Evolutionary conservation across 2,329 filamentous ascomycete species (phyloP).

Genomic region (Colletotrichum truncatum): DNA sequence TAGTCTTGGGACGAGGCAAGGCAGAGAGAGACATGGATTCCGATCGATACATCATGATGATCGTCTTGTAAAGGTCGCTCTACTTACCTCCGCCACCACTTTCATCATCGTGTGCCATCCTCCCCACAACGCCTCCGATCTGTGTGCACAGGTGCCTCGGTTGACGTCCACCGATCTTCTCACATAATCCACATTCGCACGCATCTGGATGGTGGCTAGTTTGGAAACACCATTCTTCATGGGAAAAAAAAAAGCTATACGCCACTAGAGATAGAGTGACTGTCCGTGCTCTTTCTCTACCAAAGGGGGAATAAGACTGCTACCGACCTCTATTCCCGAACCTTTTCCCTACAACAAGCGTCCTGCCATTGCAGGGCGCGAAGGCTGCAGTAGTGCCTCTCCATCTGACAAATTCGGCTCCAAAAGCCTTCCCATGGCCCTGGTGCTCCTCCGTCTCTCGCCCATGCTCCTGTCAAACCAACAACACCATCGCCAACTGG

Average conservation of each 20-base stretch:
- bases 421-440: not conserved
- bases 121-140: not conserved
- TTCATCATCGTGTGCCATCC: not conserved
- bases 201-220: not conserved
- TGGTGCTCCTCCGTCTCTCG: not conserved
- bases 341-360: too few species aligned
- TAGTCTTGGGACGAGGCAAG: too few species aligned
- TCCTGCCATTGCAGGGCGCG: too few species aligned
- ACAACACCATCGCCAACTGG: not conserved
- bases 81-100: not conserved
- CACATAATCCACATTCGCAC: not conserved
- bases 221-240: not conserved
- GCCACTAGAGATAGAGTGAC: not conserved
- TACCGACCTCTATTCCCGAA: too few species aligned
- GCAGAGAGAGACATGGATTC: too few species aligned
- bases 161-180: not conserved
- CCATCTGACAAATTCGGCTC: too few species aligned
- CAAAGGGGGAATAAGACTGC: too few species aligned
- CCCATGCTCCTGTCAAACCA: constrained; percentile 4
- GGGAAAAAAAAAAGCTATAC: not conserved
- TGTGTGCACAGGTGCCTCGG: not conserved
- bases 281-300: not conserved
- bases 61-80: too few species aligned
- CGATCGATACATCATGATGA: too few species aligned
- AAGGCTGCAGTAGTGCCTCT: not conserved